Evolutionary conservation across 768 basidiomycete species (phyloP).

Genomic region (Boletus patriciae): DNA sequence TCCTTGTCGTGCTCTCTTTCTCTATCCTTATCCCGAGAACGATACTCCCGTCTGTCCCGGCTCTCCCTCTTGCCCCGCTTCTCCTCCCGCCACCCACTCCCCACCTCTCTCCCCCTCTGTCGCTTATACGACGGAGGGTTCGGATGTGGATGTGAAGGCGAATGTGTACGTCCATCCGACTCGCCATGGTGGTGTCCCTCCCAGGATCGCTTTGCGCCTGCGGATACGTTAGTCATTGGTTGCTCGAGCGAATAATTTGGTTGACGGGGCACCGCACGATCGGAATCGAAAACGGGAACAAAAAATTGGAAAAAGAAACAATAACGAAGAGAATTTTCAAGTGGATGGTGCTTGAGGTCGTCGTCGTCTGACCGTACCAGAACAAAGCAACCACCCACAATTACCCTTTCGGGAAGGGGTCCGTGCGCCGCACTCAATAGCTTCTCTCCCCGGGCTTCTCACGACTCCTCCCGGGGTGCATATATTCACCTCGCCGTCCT

Average conservation of each 20-base stretch:
- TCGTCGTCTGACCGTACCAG: background rate
- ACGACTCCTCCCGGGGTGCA: too few species aligned
- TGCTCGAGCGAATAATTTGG: constrained; percentile 42
- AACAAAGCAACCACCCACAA: background rate
- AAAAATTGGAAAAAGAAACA: background rate
- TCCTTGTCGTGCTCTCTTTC: constrained; percentile 38
- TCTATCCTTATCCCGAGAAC: constrained; percentile 33
- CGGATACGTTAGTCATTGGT: constrained; percentile 76
- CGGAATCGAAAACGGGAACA: constrained; percentile 22
- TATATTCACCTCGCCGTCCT: too few species aligned
- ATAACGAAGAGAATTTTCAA: background rate
- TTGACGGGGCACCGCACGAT: constrained; percentile 86
- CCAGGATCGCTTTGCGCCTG: constrained; percentile 83
- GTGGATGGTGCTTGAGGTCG: background rate
- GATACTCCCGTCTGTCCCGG: constrained; percentile 36
- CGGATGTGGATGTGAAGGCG: constrained; percentile 12
- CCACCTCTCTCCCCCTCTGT: constrained; percentile 51
- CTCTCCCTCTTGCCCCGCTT: constrained; percentile 37
- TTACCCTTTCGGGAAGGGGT: constrained; percentile 13
- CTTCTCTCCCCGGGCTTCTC: too few species aligned
- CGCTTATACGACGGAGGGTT: constrained; percentile 44
- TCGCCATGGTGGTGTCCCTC: constrained; percentile 52
- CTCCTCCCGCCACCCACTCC: constrained; percentile 70
- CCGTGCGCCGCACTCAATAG: constrained; percentile 13
- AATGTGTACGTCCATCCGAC: constrained; percentile 25